phyloP scores from a whole-genome alignment of 2,329 filamentous ascomycete species.

The Aspergillus sp. region DNA sequence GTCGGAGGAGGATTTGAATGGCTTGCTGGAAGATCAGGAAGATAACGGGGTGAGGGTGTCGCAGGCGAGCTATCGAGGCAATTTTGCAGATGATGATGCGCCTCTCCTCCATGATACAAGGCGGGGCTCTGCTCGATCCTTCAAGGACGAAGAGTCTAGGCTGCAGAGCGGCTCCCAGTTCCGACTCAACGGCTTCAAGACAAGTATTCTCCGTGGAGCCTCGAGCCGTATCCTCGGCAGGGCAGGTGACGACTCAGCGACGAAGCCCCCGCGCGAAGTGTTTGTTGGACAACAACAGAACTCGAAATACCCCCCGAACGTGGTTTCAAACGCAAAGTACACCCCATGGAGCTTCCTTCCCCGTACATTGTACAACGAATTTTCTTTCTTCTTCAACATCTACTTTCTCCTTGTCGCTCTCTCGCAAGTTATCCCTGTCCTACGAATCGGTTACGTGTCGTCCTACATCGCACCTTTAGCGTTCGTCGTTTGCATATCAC shows the following conservation, averaged over 20 bases:
- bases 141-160: constrained; percentile 28
- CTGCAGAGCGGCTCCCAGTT: constrained; percentile 46
- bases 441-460: constrained; percentile 87
- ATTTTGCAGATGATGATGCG: constrained; percentile 57
- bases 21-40: constrained; percentile 56
- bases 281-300: constrained; percentile 65
- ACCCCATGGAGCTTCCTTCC: constrained; percentile 91
- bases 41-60: constrained; percentile 48
- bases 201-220: constrained; percentile 18
- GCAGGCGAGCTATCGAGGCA: constrained; percentile 44
- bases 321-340: constrained; percentile 95
- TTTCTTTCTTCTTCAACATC: constrained; percentile 99
- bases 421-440: constrained; percentile 79
- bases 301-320: constrained; percentile 75
- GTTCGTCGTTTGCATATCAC: constrained; percentile 83
- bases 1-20: constrained; percentile 55
- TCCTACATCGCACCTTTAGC: constrained; percentile 89
- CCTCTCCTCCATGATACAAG: constrained; percentile 54
- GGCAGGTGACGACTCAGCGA: constrained; percentile 31
- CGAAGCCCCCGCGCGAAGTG: constrained; percentile 58
- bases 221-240: constrained; percentile 19
- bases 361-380: constrained; percentile 92
- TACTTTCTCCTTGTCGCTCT: constrained; percentile 94
- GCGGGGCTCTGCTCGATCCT: constrained; percentile 29
- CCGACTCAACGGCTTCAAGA: constrained; percentile 59